Evolutionary conservation across 805 yeast species (phyloP).

Genomic region (Candida taoyuanica): DNA sequence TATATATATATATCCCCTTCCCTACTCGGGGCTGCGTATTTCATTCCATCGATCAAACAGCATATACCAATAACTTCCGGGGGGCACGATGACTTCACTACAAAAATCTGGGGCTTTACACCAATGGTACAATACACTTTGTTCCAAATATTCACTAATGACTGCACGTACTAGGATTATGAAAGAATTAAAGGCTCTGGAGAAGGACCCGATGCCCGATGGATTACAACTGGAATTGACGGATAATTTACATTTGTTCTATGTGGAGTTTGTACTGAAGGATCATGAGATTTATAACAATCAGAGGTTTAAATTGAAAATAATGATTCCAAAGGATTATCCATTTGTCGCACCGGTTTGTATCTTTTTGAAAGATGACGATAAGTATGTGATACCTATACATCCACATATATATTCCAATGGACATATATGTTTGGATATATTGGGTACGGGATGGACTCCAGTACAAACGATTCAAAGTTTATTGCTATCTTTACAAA

Average conservation of each 20-base stretch:
- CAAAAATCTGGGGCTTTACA: not conserved
- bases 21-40: too few relatives aligned
- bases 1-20: too few relatives aligned
- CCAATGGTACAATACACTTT: not conserved
- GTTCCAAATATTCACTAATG: constrained; percentile 10
- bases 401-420: constrained; percentile 75
- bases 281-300: constrained; percentile 35
- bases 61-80: too few relatives aligned
- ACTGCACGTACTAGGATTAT: constrained; percentile 22
- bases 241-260: constrained; percentile 31
- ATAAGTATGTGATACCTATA: too few relatives aligned
- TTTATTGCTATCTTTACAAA: constrained; percentile 54
- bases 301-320: constrained; percentile 38
- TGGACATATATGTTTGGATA: constrained; percentile 72
- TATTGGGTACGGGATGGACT: constrained; percentile 43
- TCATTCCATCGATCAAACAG: too few relatives aligned
- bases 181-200: constrained; percentile 23
- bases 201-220: constrained; percentile 13
- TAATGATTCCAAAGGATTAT: constrained; percentile 41
- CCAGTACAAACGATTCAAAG: constrained; percentile 34
- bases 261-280: constrained; percentile 34
- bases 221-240: constrained; percentile 29
- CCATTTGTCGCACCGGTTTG: constrained; percentile 60
- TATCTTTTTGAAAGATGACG: constrained; percentile 45
- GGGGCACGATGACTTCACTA: too few relatives aligned